Evolutionary conservation across 1,139 yeast species (phyloP).

Genomic region (Scheffersomyces lignicola): DNA sequence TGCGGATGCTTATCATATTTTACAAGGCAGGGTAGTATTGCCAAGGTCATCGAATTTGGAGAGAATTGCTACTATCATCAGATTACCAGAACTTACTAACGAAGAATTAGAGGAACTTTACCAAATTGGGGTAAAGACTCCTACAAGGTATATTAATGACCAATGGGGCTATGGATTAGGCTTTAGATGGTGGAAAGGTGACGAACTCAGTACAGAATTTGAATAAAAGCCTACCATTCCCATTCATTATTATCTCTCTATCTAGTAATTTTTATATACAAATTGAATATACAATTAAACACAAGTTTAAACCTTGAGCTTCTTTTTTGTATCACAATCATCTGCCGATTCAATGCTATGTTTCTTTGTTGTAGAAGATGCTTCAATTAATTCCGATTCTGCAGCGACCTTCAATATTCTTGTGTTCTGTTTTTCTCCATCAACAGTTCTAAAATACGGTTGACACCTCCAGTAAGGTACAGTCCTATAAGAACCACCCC

Average conservation of each 20-base stretch:
- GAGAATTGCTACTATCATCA: constrained; percentile 29
- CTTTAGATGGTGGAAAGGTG: constrained; percentile 39
- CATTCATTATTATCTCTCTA: background rate
- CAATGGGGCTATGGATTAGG: constrained; percentile 42
- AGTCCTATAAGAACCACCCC: constrained; percentile 81
- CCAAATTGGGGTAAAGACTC: constrained; percentile 43
- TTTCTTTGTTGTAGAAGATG: constrained; percentile 6
- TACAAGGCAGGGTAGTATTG: constrained; percentile 30
- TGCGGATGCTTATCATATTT: constrained; percentile 38
- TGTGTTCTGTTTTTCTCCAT: constrained; percentile 58
- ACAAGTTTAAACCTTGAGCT: constrained; percentile 3
- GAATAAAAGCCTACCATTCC: constrained; percentile 9
- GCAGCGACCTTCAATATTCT: constrained; percentile 44
- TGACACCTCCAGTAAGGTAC: constrained; percentile 98
- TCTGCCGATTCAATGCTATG: constrained; percentile 6
- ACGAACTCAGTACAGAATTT: constrained; percentile 19
- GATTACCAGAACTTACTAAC: constrained; percentile 39
- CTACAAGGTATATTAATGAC: constrained; percentile 36
- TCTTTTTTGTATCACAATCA: constrained; percentile 3
- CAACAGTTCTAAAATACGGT: constrained; percentile 86
- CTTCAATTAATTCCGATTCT: constrained; percentile 11
- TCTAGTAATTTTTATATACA: background rate
- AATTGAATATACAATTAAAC: background rate
- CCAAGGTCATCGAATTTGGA: constrained; percentile 41
- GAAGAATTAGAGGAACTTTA: constrained; percentile 46